A percentile compares a stretch with the other conserved stretches of the same genome.
phyloP scores from a whole-genome alignment of 139 green algal species.

The Chloropicon primus region DNA sequence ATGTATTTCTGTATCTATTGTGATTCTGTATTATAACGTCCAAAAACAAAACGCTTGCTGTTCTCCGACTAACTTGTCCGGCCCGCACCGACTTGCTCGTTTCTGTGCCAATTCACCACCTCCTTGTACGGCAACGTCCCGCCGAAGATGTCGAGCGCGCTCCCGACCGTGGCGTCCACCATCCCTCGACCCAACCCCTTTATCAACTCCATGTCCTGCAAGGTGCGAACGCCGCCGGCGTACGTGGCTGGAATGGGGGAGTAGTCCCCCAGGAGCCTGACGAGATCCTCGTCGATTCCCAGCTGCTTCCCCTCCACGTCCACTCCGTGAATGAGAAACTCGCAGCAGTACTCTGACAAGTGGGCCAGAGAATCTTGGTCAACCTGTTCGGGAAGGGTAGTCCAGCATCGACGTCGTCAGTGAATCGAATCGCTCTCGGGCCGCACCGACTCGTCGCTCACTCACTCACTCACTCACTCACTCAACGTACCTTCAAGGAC shows the following conservation, averaged over 20 bases:
- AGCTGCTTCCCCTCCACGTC: slow-evolving; percentile 96
- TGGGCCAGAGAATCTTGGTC: slow-evolving; percentile 33
- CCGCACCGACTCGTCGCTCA: too few species aligned
- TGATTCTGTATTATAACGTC: too few species aligned
- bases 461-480: too few species aligned
- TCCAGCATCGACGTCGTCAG: too few species aligned
- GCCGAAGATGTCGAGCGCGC: slow-evolving; percentile 94
- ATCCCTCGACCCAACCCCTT: slow-evolving; percentile 37
- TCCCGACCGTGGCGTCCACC: slow-evolving; percentile 93
- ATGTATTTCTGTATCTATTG: too few species aligned
- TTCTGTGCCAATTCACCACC: slow-evolving; percentile 83
- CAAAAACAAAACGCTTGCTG: too few species aligned
- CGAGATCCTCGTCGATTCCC: slow-evolving; percentile 88
- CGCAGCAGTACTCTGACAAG: slow-evolving; percentile 63
- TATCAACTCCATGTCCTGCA: slow-evolving; percentile 68
- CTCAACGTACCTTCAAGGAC: background rate
- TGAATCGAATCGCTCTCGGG: too few species aligned
- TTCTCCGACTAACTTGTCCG: too few species aligned
- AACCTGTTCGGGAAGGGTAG: too few species aligned
- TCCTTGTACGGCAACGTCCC: slow-evolving; percentile 70
- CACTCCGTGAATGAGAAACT: slow-evolving; percentile 96
- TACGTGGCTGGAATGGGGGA: slow-evolving; percentile 70
- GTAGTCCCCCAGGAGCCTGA: slow-evolving; percentile 52
- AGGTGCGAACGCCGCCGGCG: slow-evolving; percentile 62
- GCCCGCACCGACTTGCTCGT: slow-evolving; percentile 13